phyloP scores from a whole-genome alignment of 2,329 filamentous ascomycete species.

The Mycosphaerella sp. region DNA sequence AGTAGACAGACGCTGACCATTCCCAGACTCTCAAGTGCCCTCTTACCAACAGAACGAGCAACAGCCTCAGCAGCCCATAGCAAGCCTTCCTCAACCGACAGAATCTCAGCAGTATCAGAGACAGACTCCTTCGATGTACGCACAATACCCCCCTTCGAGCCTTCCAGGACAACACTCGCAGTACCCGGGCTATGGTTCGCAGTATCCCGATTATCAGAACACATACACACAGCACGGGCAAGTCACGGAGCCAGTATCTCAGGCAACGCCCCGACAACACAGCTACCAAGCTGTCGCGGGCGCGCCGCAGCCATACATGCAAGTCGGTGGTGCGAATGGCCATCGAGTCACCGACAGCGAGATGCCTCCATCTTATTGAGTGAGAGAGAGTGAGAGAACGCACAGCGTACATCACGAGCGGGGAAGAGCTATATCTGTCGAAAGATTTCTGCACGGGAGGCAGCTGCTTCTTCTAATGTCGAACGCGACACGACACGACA shows the following conservation, averaged over 20 bases:
- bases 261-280: conserved; percentile 7
- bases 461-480: too few species aligned
- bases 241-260: conserved; percentile 10
- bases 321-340: neutral
- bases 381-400: neutral
- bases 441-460: neutral
- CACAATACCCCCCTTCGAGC: conserved; percentile 23
- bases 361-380: neutral
- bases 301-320: conserved; percentile 11
- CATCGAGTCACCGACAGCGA: neutral
- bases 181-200: conserved; percentile 20
- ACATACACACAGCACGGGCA: conserved; percentile 15
- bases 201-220: conserved; percentile 18
- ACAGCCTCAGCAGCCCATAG: conserved; percentile 11
- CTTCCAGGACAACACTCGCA: conserved; percentile 25
- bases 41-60: conserved; percentile 16
- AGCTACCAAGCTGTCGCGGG: conserved; percentile 6
- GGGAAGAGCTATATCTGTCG: neutral
- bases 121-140: conserved; percentile 22
- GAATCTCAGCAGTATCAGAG: conserved; percentile 15
- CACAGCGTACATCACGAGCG: neutral
- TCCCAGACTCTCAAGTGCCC: conserved; percentile 20
- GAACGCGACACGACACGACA: too few species aligned
- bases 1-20: neutral
- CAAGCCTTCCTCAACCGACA: conserved; percentile 9